Evolutionary conservation across 306 rosid species (phyloP).

Genomic region (Ammopiptanthus mongolicus): DNA sequence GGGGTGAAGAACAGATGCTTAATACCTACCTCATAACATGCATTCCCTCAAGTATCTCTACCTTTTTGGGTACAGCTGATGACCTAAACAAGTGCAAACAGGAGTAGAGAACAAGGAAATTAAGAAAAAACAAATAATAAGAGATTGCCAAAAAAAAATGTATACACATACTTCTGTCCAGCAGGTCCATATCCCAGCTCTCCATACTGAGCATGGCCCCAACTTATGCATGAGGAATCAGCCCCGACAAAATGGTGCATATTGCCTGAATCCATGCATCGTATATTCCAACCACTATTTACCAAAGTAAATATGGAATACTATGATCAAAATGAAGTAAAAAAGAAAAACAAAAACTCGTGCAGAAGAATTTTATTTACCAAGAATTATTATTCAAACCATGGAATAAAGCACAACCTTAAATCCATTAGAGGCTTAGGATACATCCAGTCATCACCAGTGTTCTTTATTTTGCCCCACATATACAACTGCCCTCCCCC

Average conservation of each 20-base stretch:
- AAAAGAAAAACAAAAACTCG: not conserved
- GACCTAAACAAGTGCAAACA: constrained; percentile 49
- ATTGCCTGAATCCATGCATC: constrained; percentile 97
- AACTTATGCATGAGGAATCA: constrained; percentile 92
- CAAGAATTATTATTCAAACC: not conserved
- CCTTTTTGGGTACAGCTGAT: constrained; percentile 90
- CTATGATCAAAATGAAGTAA: not conserved
- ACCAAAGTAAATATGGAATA: constrained; percentile 17
- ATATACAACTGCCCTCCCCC: constrained; percentile 96
- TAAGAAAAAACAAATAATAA: not conserved
- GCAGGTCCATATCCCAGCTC: constrained; percentile 96
- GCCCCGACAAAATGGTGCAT: constrained; percentile 99
- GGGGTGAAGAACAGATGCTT: not conserved
- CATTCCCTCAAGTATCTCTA: constrained; percentile 91
- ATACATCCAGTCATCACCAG: constrained; percentile 99
- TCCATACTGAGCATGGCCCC: constrained; percentile 98
- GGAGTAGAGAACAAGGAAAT: not conserved
- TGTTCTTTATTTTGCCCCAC: constrained; percentile 92
- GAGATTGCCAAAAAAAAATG: not conserved
- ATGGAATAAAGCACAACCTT: constrained; percentile 49
- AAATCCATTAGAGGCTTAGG: constrained; percentile 97
- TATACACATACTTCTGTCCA: constrained; percentile 82
- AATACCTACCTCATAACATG: constrained; percentile 68
- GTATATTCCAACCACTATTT: constrained; percentile 87
- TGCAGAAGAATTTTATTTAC: not conserved